Percentiles rank a stretch among this genome's conserved stretches.
phyloP scores from a whole-genome alignment of 306 rosid species.

The Datisca glomerata region DNA sequence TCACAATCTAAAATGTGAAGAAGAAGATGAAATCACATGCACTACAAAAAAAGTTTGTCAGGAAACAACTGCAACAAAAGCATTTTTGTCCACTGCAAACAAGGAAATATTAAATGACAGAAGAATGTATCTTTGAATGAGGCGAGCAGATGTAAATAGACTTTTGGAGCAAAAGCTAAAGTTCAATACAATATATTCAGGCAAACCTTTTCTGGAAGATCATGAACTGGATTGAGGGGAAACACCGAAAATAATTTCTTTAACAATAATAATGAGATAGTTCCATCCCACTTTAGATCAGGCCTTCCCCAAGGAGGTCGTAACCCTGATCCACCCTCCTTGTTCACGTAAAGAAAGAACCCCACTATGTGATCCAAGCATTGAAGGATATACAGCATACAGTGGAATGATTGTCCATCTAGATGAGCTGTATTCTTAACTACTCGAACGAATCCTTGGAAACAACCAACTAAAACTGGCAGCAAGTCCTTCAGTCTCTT shows the following conservation, averaged over 20 bases:
- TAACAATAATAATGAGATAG: conserved; percentile 34
- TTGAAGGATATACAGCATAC: conserved; percentile 47
- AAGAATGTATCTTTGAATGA: too few relatives aligned
- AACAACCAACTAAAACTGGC: conserved; percentile 52
- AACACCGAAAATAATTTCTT: conserved; percentile 52
- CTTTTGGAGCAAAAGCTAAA: background rate
- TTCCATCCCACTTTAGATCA: conserved; percentile 27
- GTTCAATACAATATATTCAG: background rate
- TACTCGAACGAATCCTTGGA: conserved; percentile 50
- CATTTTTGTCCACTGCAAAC: too few relatives aligned
- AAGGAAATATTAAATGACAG: too few relatives aligned
- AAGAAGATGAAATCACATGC: too few relatives aligned
- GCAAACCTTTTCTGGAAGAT: conserved; percentile 48
- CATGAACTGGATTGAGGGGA: conserved; percentile 42
- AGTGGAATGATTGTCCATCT: conserved; percentile 53
- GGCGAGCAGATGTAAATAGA: background rate
- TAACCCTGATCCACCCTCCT: conserved; percentile 23
- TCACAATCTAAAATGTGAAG: too few relatives aligned
- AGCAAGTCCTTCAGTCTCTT: conserved; percentile 49
- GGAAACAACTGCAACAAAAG: too few relatives aligned
- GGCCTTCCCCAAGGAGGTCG: conserved; percentile 23
- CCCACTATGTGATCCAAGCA: conserved; percentile 51
- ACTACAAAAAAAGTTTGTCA: too few relatives aligned
- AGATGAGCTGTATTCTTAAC: conserved; percentile 27
- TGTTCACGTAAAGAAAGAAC: conserved; percentile 34